Percentiles rank a stretch among this genome's conserved stretches.
These are phyloP conservation scores for Mycena galopus DNA, from an alignment of 768 basidiomycete species.

Conservation along the genomic window DNA sequence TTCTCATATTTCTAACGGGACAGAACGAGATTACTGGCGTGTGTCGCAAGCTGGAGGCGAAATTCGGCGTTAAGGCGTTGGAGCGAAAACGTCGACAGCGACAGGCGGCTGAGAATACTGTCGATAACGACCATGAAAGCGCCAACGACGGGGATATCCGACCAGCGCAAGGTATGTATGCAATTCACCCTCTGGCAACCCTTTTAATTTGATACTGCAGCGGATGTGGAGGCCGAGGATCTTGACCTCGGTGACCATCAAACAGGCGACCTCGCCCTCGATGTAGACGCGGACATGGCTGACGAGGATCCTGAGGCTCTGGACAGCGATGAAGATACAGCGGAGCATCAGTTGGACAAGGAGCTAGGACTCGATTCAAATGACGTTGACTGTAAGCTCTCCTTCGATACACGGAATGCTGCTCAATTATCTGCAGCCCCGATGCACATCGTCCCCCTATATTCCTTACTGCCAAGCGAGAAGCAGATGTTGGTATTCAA, in stretches of 20 bases:
- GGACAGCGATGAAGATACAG: constrained; percentile 79
- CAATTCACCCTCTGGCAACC: neutral
- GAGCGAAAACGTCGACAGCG: constrained; percentile 60
- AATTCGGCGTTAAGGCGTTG: constrained; percentile 77
- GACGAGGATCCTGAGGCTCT: constrained; percentile 82
- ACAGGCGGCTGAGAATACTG: constrained; percentile 40
- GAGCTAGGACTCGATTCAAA: constrained; percentile 73
- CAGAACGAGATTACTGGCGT: constrained; percentile 94
- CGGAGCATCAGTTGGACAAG: constrained; percentile 53
- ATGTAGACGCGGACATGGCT: constrained; percentile 72
- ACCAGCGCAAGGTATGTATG: constrained; percentile 62
- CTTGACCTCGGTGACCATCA: constrained; percentile 70
- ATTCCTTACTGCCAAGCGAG: constrained; percentile 92
- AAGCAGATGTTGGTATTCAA: constrained; percentile 96
- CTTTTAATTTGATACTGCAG: constrained; percentile 48
- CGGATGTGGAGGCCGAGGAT: constrained; percentile 86
- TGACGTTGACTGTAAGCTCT: constrained; percentile 71
- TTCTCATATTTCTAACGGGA: constrained; percentile 94
- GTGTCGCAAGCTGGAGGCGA: constrained; percentile 83
- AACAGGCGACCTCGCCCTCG: constrained; percentile 70
- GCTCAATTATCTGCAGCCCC: constrained; percentile 66
- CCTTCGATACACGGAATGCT: constrained; percentile 21
- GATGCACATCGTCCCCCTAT: constrained; percentile 95
- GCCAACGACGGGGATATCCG: constrained; percentile 46
- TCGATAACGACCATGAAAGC: constrained; percentile 42